A percentile compares a stretch with the other conserved stretches of the same genome.
phyloP scores from a whole-genome alignment of 2,329 filamentous ascomycete species.

The Alternaria longipes region DNA sequence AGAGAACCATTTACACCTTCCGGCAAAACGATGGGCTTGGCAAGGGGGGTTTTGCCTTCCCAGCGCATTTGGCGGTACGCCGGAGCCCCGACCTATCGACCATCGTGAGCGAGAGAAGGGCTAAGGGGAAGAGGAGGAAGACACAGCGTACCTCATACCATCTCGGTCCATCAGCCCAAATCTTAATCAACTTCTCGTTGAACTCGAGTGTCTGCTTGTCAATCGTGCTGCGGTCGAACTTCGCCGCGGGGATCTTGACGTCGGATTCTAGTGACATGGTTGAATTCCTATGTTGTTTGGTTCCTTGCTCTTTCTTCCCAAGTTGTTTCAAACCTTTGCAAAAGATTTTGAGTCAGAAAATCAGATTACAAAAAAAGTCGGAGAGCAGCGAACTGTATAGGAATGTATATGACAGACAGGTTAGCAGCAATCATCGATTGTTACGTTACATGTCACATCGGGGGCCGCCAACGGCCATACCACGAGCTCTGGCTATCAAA shows the following conservation, averaged over 20 bases:
- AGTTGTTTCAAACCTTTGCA: not conserved
- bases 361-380: no score
- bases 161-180: constrained; percentile 55
- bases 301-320: no score
- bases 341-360: no score
- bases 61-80: constrained; percentile 64
- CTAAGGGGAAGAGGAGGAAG: not conserved
- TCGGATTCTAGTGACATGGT: constrained; percentile 50
- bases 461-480: no score
- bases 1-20: constrained; percentile 59
- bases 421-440: no score
- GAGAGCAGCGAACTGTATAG: no score
- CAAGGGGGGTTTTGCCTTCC: constrained; percentile 63
- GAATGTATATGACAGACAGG: no score
- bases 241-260: constrained; percentile 53
- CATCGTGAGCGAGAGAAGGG: not conserved
- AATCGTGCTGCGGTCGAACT: constrained; percentile 55
- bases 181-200: constrained; percentile 56
- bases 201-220: constrained; percentile 54
- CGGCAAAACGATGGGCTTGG: constrained; percentile 57
- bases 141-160: constrained; percentile 60
- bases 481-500: not conserved
- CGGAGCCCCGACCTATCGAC: constrained; percentile 59
- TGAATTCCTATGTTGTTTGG: not conserved
- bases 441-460: no score